Conservation (phyloP, 176 grass and related monocot species). For the Ananas comosus region DNA sequence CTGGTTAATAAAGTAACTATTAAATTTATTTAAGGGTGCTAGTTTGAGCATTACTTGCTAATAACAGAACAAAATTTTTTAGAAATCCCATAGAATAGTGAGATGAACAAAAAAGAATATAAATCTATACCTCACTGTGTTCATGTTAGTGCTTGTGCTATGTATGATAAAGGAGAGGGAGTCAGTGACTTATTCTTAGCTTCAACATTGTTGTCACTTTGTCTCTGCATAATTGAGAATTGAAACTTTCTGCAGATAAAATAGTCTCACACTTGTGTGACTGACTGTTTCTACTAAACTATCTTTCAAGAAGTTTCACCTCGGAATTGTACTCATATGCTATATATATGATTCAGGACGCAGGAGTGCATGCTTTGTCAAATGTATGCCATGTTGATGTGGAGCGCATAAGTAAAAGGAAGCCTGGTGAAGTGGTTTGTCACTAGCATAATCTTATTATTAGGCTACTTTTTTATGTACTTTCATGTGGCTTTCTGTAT, state of each 20-base stretch:
- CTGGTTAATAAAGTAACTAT: no score
- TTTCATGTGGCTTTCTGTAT: background rate
- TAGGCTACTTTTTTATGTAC: background rate
- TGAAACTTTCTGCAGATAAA: background rate
- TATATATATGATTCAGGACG: constrained; percentile 44
- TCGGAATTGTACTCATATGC: constrained; percentile 1
- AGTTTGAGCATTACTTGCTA: no score
- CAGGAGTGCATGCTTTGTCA: constrained; percentile 90
- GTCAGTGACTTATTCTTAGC: no score
- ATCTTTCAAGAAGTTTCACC: background rate
- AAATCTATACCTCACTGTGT: no score
- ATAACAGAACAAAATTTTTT: no score
- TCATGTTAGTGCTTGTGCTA: no score
- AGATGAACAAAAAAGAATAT: no score
- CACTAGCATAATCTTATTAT: background rate
- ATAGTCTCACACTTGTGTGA: background rate
- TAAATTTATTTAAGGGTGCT: no score
- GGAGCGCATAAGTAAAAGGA: constrained; percentile 97
- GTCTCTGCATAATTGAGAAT: background rate
- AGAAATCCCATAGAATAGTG: no score
- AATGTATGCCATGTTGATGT: constrained; percentile 95
- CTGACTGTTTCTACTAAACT: background rate
- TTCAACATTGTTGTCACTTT: background rate
- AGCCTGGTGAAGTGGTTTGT: constrained; percentile 75
- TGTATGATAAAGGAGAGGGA: no score